A percentile compares a stretch with the other conserved stretches of the same genome.
phyloP scores from a whole-genome alignment of 2,329 filamentous ascomycete genomes.

The Chalara sp. region DNA sequence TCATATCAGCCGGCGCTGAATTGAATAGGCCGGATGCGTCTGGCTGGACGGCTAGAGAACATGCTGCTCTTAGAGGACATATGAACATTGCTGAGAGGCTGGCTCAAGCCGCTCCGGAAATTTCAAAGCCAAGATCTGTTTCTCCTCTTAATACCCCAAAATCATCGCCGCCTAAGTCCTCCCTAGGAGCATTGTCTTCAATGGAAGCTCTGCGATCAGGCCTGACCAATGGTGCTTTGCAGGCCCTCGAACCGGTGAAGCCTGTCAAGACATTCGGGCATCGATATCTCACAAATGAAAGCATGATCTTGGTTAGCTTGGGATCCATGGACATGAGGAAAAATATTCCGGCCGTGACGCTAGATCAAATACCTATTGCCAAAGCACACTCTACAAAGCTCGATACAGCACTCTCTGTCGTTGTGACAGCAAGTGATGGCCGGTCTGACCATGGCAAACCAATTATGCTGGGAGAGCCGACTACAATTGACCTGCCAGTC shows the following conservation, averaged over 20 bases:
- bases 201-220: slow-evolving; percentile 51
- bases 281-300: slow-evolving; percentile 83
- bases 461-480: slow-evolving; percentile 63
- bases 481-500: slow-evolving; percentile 84
- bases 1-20: slow-evolving; percentile 74
- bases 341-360: slow-evolving; percentile 68
- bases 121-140: slow-evolving; percentile 23
- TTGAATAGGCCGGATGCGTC: slow-evolving; percentile 72
- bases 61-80: slow-evolving; percentile 85
- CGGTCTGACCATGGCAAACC: slow-evolving; percentile 27
- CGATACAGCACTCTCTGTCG: slow-evolving; percentile 87
- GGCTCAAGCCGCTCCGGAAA: slow-evolving; percentile 32
- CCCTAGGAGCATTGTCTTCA: slow-evolving; percentile 40
- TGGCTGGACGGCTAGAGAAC: slow-evolving; percentile 90
- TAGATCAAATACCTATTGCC: slow-evolving; percentile 81
- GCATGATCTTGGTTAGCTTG: slow-evolving; percentile 84
- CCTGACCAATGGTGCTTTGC: slow-evolving; percentile 1
- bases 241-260: slow-evolving; percentile 50
- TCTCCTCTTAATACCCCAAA: slow-evolving; percentile 18
- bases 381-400: slow-evolving; percentile 89
- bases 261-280: slow-evolving; percentile 94
- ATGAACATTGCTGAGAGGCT: slow-evolving; percentile 71
- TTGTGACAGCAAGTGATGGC: slow-evolving; percentile 80
- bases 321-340: slow-evolving; percentile 94
- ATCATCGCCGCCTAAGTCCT: slow-evolving; percentile 37